Percentiles rank a stretch among this genome's conserved stretches.
Evolutionary conservation across 1,284 basidiomycete species (phyloP).

Genomic region (Gymnopus androsaceus): DNA sequence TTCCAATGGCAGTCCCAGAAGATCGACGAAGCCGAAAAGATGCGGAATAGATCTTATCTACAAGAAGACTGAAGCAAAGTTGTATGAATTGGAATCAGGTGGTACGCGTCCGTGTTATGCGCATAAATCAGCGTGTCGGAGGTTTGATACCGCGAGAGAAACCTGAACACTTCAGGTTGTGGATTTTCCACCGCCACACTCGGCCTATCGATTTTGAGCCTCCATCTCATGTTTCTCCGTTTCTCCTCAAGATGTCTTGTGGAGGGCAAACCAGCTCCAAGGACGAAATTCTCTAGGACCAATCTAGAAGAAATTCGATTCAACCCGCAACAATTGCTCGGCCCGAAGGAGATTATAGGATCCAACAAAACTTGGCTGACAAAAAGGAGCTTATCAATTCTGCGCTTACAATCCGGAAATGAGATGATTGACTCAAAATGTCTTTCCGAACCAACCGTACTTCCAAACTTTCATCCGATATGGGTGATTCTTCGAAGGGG

Average conservation of each 20-base stretch:
- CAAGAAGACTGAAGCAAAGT: constrained; percentile 30
- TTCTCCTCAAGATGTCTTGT: too few species aligned
- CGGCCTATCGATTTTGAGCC: background rate
- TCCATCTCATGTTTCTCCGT: background rate
- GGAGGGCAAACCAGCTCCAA: too few species aligned
- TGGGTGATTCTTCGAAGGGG: background rate
- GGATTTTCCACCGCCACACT: background rate
- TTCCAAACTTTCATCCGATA: background rate
- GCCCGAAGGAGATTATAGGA: background rate
- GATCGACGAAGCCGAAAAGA: constrained; percentile 79
- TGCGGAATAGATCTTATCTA: constrained; percentile 71
- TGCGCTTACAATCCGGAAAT: background rate
- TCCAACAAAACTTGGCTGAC: background rate
- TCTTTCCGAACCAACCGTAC: constrained; percentile 1
- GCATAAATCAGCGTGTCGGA: background rate
- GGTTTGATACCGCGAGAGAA: background rate
- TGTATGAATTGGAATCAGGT: background rate
- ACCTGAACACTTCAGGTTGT: background rate
- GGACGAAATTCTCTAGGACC: too few species aligned
- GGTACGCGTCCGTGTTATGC: background rate
- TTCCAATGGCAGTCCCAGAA: constrained; percentile 97
- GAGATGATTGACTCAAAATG: constrained; percentile 1
- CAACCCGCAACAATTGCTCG: too few species aligned
- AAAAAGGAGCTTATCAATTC: background rate
- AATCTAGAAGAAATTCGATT: too few species aligned